Evolutionary conservation across 768 basidiomycete species (phyloP).

Genomic region (Suillus decipiens): DNA sequence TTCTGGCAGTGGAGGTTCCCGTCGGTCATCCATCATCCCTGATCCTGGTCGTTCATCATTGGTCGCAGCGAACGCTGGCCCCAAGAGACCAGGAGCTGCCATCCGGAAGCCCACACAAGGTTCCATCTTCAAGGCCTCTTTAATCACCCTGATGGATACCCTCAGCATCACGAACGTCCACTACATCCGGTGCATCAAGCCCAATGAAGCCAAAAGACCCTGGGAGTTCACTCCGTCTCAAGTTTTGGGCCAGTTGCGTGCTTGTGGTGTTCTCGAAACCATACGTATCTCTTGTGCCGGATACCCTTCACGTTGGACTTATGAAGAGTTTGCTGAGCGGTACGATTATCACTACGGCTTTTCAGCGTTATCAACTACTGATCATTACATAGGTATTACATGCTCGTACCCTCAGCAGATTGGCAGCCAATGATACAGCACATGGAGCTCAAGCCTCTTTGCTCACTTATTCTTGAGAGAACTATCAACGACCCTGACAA

Average conservation of each 20-base stretch:
- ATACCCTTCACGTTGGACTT: constrained; percentile 97
- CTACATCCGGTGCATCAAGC: constrained; percentile 99
- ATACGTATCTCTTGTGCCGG: constrained; percentile 99
- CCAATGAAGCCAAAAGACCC: constrained; percentile 93
- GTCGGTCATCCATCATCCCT: constrained; percentile 82
- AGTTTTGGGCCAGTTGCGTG: constrained; percentile 91
- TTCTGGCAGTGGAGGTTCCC: constrained; percentile 73
- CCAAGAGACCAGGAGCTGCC: constrained; percentile 66
- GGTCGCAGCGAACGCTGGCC: constrained; percentile 47
- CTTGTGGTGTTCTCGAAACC: constrained; percentile 98
- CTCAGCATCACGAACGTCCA: constrained; percentile 97
- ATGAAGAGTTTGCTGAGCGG: constrained; percentile 98
- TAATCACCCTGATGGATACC: constrained; percentile 95
- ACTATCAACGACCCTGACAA: constrained; percentile 94
- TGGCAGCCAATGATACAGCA: constrained; percentile 88
- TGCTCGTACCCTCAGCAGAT: constrained; percentile 84
- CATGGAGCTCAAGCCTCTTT: constrained; percentile 78
- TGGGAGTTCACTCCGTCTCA: constrained; percentile 98
- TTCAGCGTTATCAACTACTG: constrained; percentile 15
- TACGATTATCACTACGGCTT: constrained; percentile 36
- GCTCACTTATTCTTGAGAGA: constrained; percentile 78
- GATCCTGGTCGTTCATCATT: constrained; percentile 82
- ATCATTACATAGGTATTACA: constrained; percentile 75
- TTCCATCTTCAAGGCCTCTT: constrained; percentile 95
- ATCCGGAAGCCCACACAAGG: constrained; percentile 96